Percentiles rank a stretch among this genome's conserved stretches.
Conservation (phyloP, 257 asterid genomes). For the Scutellaria barbata region DNA sequence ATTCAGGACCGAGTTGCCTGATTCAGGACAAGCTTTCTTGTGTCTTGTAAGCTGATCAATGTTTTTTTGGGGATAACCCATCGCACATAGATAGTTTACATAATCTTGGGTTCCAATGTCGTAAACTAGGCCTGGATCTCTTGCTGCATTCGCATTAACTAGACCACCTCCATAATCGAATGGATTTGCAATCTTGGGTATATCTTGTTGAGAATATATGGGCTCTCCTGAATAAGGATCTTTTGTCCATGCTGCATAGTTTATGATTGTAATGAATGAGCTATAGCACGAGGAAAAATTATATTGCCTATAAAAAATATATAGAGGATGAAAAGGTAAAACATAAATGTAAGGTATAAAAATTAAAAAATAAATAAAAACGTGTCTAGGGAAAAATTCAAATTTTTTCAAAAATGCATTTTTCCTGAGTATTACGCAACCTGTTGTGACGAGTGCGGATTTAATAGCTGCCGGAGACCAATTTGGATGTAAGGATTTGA, state of each 20-base stretch:
- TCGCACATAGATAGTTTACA: conserved; percentile 40
- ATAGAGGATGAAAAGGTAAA: too few relatives aligned
- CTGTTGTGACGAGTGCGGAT: conserved; percentile 45
- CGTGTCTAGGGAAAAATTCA: background rate
- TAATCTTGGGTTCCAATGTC: conserved; percentile 43
- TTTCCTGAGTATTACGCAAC: background rate
- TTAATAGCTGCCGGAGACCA: conserved; percentile 51
- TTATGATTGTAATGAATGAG: background rate
- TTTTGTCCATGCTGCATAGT: conserved; percentile 32
- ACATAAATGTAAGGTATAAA: too few relatives aligned
- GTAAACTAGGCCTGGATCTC: conserved; percentile 41
- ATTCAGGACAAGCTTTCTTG: conserved; percentile 25
- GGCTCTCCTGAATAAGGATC: conserved; percentile 43
- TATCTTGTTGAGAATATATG: conserved; percentile 31
- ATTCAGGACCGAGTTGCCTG: conserved; percentile 29
- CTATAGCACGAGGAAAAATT: background rate
- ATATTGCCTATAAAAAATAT: background rate
- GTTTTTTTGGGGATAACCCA: conserved; percentile 33
- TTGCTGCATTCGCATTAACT: conserved; percentile 35
- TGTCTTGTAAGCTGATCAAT: conserved; percentile 28
- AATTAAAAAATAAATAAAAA: background rate
- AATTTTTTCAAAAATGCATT: background rate
- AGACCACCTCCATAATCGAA: conserved; percentile 50
- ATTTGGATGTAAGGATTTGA: conserved; percentile 43
- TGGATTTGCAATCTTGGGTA: conserved; percentile 29